Conservation (phyloP, 2,329 filamentous ascomycete species). For the Trichoderma oligosporum region DNA sequence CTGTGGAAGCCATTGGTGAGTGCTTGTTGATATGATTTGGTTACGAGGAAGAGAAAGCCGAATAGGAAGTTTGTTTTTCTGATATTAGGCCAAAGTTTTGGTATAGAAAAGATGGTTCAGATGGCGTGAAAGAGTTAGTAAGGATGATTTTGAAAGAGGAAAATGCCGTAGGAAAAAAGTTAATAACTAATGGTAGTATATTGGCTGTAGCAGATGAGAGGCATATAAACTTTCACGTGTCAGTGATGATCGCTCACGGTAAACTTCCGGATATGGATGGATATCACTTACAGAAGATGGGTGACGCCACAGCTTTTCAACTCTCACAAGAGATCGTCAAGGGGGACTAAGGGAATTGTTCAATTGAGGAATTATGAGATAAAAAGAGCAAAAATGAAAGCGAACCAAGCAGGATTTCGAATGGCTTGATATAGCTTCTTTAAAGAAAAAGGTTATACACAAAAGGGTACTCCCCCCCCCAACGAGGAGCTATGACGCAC, state of each 20-base stretch:
- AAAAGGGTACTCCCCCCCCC: neutral
- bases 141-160: neutral
- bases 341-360: too few relatives aligned
- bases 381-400: neutral
- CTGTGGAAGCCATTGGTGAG: conserved; percentile 61
- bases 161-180: conserved; percentile 3
- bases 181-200: neutral
- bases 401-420: neutral
- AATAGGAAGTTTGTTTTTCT: neutral
- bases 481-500: conserved; percentile 12
- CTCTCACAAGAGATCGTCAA: too few relatives aligned
- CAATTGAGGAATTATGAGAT: too few relatives aligned
- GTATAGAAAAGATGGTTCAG: conserved; percentile 20
- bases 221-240: conserved; percentile 34
- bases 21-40: neutral
- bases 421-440: conserved; percentile 15
- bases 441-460: neutral
- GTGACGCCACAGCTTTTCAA: too few relatives aligned
- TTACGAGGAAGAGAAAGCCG: neutral
- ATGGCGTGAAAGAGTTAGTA: neutral
- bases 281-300: neutral
- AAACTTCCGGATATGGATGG: conserved; percentile 1
- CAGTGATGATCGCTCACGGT: conserved; percentile 22
- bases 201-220: too few relatives aligned
- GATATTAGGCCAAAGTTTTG: neutral